phyloP scores from a whole-genome alignment of 805 yeast species.

The Maudiozyma saulgeensis region DNA sequence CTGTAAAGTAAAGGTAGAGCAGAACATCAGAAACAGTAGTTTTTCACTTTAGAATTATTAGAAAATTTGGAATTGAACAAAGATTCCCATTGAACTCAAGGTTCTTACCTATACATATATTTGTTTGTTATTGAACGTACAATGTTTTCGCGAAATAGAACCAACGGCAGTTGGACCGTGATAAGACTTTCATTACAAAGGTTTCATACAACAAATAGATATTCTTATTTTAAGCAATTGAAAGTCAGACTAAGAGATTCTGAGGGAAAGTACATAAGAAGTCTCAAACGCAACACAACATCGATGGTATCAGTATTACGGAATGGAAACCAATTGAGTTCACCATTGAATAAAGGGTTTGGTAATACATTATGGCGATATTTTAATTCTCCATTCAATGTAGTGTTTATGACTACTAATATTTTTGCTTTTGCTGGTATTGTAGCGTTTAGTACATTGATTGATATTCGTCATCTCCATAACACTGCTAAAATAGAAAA shows the following conservation, averaged over 20 bases:
- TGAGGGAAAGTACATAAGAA: background rate
- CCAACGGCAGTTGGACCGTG: no score
- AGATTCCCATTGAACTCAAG: no score
- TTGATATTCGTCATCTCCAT: slow-evolving; percentile 6
- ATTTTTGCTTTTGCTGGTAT: slow-evolving; percentile 28
- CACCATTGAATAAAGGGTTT: background rate
- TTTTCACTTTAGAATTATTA: no score
- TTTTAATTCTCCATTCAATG: slow-evolving; percentile 32
- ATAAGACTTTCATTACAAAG: background rate
- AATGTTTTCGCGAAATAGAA: no score
- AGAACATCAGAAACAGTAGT: no score
- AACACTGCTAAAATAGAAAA: background rate
- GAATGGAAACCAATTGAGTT: background rate
- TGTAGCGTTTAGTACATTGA: slow-evolving; percentile 26
- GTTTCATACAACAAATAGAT: background rate
- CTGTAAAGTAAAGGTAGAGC: no score
- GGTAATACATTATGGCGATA: slow-evolving; percentile 28
- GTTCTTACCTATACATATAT: no score
- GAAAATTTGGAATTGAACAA: no score
- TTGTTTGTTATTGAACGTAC: no score
- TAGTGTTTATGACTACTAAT: slow-evolving; percentile 31
- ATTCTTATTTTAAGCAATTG: background rate
- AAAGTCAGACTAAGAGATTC: background rate
- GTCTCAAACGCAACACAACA: background rate
- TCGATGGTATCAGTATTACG: slow-evolving; percentile 1